Base-by-base conservation (phyloP, 1,284 basidiomycete species). In the Leccinum subfulvum region DNA sequence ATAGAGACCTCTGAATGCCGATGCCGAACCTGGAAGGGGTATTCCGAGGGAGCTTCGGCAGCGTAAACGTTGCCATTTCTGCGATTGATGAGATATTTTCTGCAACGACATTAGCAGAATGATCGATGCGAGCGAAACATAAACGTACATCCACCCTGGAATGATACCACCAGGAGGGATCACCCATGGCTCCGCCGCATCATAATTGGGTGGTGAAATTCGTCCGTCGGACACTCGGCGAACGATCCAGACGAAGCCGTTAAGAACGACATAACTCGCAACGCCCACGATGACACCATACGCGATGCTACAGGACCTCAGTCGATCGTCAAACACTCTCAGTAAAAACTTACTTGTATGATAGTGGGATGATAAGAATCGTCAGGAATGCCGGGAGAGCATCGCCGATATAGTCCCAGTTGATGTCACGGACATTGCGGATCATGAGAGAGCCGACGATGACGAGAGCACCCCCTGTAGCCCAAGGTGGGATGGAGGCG, bases 381-480 rank as follows among this genome's bases (percentile, higher is more conserved):
- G 88, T 90, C 61, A 94, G 75, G 81, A 94, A 94, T 0, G 91
- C 90, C 7, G 94, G 94, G 3, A 95, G 84, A 14, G 91, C 86
- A 74, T 96, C 94, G 30, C 93, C 92, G 49, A 89, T 82, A 72
- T 92, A 96, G 72, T 89, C 83, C 93, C 94, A 96, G 77, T 95
- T 95, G 77, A 96, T 90, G 62, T 92, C 89, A 47, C 87, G 83
- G 13, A 92, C 90, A 71, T 93, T 95, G 71, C 89, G 84, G 72
- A 94, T 92, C 94, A 96, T 96, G 73, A 95, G 80, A 28, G 89
- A 91, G 26, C 94, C 94, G 44, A 95, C 93, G 64, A 96, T 90
- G 64, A 94, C 85, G 56, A 96, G 80, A 4, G 93, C 92, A 63
- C 92, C 90, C 6, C 94, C 94, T 0, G 94, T 96, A 1, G 94